phyloP scores from a whole-genome alignment of 108 stramenopile species.

The Skeletonema marinoi region DNA sequence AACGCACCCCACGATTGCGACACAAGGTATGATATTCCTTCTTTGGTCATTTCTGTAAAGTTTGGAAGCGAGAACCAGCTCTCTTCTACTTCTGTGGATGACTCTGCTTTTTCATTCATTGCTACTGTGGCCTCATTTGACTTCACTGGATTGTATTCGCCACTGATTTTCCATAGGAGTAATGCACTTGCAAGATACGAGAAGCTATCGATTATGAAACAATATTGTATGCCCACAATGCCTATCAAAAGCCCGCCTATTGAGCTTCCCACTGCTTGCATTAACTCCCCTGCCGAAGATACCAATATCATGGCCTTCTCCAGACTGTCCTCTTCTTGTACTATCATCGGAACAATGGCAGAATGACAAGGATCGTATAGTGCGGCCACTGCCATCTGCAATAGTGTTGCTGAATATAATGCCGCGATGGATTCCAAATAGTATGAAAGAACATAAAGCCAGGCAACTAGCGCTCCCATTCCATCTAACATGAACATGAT shows the following conservation, averaged over 20 bases:
- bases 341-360: slow-evolving; percentile 64
- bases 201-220: slow-evolving; percentile 56
- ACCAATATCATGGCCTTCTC: slow-evolving; percentile 70
- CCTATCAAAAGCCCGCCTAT: slow-evolving; percentile 58
- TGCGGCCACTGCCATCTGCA: slow-evolving; percentile 57
- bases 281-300: slow-evolving; percentile 60
- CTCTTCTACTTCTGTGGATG: not conserved
- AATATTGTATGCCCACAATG: slow-evolving; percentile 50
- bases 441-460: slow-evolving; percentile 56
- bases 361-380: slow-evolving; percentile 64
- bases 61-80: slow-evolving; percentile 9
- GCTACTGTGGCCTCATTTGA: not conserved
- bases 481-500: slow-evolving; percentile 62
- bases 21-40: slow-evolving; percentile 51
- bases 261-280: slow-evolving; percentile 65
- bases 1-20: slow-evolving; percentile 56
- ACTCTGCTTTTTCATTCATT: not conserved
- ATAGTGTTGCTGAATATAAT: slow-evolving; percentile 57
- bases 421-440: slow-evolving; percentile 45
- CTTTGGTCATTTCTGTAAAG: slow-evolving; percentile 42
- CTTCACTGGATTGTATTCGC: slow-evolving; percentile 17
- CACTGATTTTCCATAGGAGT: slow-evolving; percentile 38
- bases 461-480: slow-evolving; percentile 42
- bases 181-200: slow-evolving; percentile 62
- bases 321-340: slow-evolving; percentile 51